Evolutionary conservation across 768 basidiomycete genomes (phyloP).

Genomic region (Candolleomyces eurysporus): DNA sequence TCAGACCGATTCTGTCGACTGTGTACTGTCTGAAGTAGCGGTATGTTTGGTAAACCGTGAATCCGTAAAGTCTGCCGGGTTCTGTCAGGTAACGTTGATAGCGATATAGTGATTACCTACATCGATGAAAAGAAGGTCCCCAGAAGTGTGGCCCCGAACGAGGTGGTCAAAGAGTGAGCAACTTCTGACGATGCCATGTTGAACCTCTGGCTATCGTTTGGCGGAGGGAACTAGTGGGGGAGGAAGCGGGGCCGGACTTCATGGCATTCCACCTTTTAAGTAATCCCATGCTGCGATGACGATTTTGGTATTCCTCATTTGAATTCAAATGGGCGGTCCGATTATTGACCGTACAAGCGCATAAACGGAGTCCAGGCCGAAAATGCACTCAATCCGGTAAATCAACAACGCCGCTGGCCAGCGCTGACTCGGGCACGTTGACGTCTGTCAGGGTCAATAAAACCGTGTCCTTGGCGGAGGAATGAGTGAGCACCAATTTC

Average conservation of each 20-base stretch:
- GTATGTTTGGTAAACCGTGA: slow-evolving; percentile 8
- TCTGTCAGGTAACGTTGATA: not conserved
- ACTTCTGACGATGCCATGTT: not conserved
- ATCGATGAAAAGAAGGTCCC: slow-evolving; percentile 5
- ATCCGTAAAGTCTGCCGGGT: slow-evolving; percentile 2
- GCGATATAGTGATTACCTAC: not conserved
- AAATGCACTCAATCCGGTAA: not conserved
- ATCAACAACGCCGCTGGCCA: not conserved
- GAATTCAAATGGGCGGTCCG: slow-evolving; percentile 1
- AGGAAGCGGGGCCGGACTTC: not conserved
- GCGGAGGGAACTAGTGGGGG: not conserved
- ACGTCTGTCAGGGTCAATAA: not conserved
- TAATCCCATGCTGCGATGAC: not conserved
- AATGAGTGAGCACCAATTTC: not conserved
- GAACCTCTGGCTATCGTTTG: not conserved
- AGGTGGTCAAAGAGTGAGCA: not conserved
- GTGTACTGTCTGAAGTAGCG: slow-evolving; percentile 8
- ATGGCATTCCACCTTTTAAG: not conserved
- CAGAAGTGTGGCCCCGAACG: slow-evolving; percentile 2
- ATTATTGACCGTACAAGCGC: slow-evolving; percentile 3
- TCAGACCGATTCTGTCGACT: not conserved
- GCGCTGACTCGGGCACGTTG: not conserved
- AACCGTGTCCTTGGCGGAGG: not conserved
- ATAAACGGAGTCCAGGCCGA: not conserved
- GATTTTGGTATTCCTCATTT: not conserved